A percentile compares a stretch with the other conserved stretches of the same genome.
Evolutionary conservation across 331 rosid genomes (phyloP).

Genomic region (Arachis monticola): DNA sequence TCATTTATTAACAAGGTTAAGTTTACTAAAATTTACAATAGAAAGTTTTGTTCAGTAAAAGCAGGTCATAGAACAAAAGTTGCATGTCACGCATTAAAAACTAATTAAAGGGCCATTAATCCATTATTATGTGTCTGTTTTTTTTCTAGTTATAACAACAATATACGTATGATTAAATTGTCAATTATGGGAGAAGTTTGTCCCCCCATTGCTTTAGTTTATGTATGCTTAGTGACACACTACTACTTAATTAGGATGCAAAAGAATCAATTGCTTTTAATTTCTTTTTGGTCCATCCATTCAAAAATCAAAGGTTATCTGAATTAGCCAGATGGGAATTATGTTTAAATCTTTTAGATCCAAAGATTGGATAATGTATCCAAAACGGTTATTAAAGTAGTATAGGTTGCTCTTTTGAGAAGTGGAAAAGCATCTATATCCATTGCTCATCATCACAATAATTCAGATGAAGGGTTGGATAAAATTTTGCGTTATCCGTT

Average conservation of each 20-base stretch:
- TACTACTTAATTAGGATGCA: not conserved
- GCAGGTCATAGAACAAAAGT: too few species aligned
- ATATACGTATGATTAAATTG: too few species aligned
- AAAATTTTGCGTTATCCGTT: conserved; percentile 36
- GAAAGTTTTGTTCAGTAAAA: too few species aligned
- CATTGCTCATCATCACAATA: too few species aligned
- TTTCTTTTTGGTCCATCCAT: not conserved
- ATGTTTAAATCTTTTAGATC: not conserved
- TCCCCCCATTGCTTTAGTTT: conserved; percentile 25
- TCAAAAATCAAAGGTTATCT: too few species aligned
- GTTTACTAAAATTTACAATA: too few species aligned
- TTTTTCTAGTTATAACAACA: too few species aligned
- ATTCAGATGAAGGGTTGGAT: conserved; percentile 30
- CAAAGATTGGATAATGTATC: not conserved
- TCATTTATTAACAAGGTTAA: too few species aligned
- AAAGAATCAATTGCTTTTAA: conserved; percentile 28
- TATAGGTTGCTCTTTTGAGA: conserved; percentile 25
- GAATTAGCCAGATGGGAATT: not conserved
- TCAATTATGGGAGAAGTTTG: not conserved
- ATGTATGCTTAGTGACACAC: conserved; percentile 14
- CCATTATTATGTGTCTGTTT: too few species aligned
- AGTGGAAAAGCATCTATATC: conserved; percentile 9
- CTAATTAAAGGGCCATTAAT: too few species aligned
- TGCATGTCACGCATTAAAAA: too few species aligned
- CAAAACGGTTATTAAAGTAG: not conserved